Evolutionary conservation across 2,329 filamentous ascomycete genomes (phyloP), one percentile per base, ranked within the genome.

Genomic region (Phyllosticta ampelicida): DNA sequence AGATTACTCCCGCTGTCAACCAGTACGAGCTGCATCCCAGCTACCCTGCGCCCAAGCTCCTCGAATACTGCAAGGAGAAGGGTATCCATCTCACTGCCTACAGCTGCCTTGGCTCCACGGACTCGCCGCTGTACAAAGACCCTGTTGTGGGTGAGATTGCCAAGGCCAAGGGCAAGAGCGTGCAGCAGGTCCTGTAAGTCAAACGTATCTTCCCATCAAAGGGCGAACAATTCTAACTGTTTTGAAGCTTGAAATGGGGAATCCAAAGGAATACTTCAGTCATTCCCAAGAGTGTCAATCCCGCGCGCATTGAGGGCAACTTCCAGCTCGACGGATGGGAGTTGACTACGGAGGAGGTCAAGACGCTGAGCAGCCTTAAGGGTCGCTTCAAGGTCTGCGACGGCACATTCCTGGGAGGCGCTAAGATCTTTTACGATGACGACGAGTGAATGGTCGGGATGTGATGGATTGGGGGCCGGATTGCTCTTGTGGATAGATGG

Each of bases 371-470:
- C 66, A 80, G 74, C 66, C 79, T 92, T 57, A 78, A 81, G 66
- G 86, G 88, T 61, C 82, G 89, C 54, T 92, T 91, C 80, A 95
- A 74, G 67, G 72, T 74, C 62, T 94, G 87, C 68, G 80, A 80
- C 36, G 89, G 92, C 69, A 73, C 68, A 26, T 92, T 86, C 85
- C 69, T 89, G 66, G 36, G 36, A 44, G 88, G 87, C 0, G 73
- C 87, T 61, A 86, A 85, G 78, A 87, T 92, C 36, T 94, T 94
- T 79, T 89, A 89, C 69, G 87, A 86, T 8, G 87, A 91, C 66
- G 86, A 90, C 67, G 87, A 91, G 76, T 90, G 83, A 48, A 49
- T 26, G 23, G 23, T 26, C 23, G 23, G 18, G 29, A 49, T 10
- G 53, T 28, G 50, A 16, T 53, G 50, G 30, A 21, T 48, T 23